Evolutionary conservation across 2,329 filamentous ascomycete species (phyloP).

Genomic region (Cryphonectria japonica): DNA sequence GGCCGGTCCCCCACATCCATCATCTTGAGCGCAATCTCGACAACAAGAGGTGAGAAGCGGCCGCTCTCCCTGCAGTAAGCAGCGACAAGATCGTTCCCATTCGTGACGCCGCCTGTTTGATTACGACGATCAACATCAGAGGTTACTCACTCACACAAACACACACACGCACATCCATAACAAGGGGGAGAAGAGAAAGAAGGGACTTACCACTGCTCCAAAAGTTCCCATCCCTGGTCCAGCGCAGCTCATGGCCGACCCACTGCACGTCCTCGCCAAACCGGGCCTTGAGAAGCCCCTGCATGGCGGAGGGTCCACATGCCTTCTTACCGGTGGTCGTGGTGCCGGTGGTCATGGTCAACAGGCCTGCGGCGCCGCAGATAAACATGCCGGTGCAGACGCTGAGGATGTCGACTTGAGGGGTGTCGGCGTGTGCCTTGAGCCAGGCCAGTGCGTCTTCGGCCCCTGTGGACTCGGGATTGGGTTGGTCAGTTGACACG

Average conservation of each 20-base stretch:
- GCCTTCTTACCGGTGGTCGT: slow-evolving; percentile 44
- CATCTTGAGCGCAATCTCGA: slow-evolving; percentile 48
- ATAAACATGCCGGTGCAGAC: slow-evolving; percentile 56
- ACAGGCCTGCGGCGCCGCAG: slow-evolving; percentile 52
- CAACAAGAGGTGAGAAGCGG: slow-evolving; percentile 48
- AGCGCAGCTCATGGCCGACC: slow-evolving; percentile 52
- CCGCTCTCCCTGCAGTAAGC: slow-evolving; percentile 52
- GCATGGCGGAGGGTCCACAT: slow-evolving; percentile 51
- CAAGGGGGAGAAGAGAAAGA: not conserved
- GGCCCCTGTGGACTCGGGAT: slow-evolving; percentile 27
- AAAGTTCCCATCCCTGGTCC: slow-evolving; percentile 56
- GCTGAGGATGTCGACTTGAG: slow-evolving; percentile 52
- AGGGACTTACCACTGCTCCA: slow-evolving; percentile 55
- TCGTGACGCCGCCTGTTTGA: slow-evolving; percentile 54
- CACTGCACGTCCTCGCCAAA: slow-evolving; percentile 45
- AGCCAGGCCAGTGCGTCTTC: slow-evolving; percentile 48
- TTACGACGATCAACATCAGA: not conserved
- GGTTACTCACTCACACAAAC: too few relatives aligned
- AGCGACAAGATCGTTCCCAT: slow-evolving; percentile 59
- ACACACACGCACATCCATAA: not conserved
- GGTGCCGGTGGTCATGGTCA: slow-evolving; percentile 33
- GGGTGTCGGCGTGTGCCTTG: slow-evolving; percentile 42
- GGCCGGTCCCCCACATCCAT: slow-evolving; percentile 54
- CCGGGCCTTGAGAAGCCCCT: slow-evolving; percentile 43
- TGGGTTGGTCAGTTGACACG: not conserved